Conservation (phyloP, 2,329 filamentous ascomycete genomes). For the Teratosphaeria gauchensis region DNA sequence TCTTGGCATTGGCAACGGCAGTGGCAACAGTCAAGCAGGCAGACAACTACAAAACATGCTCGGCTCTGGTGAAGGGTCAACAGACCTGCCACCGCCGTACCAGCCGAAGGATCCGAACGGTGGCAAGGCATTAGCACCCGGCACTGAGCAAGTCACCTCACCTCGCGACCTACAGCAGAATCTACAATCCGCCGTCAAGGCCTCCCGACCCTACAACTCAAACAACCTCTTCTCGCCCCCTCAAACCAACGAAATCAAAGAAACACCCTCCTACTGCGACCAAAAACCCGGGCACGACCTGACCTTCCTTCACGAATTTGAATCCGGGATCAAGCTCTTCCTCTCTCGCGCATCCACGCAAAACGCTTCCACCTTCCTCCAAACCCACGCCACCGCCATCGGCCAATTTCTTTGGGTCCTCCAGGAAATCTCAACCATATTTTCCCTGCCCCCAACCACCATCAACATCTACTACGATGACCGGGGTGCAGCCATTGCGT, state of each 20-base stretch:
- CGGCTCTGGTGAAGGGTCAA: conserved; percentile 9
- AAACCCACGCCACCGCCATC: conserved; percentile 50
- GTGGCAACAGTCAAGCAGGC: conserved; percentile 31
- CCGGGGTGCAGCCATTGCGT: conserved; percentile 72
- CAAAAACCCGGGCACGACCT: conserved; percentile 64
- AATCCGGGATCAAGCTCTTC: conserved; percentile 61
- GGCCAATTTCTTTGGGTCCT: conserved; percentile 62
- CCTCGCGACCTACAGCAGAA: conserved; percentile 53
- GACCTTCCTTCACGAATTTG: conserved; percentile 57
- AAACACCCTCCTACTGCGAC: conserved; percentile 77
- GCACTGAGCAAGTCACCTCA: conserved; percentile 29
- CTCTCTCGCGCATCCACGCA: conserved; percentile 45
- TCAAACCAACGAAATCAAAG: conserved; percentile 62
- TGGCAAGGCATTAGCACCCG: conserved; percentile 10
- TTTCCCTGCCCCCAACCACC: conserved; percentile 56
- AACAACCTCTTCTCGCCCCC: conserved; percentile 63
- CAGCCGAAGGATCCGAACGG: conserved; percentile 15
- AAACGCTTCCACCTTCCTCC: conserved; percentile 50
- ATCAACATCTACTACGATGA: conserved; percentile 86
- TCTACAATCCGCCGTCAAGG: conserved; percentile 66
- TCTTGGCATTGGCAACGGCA: conserved; percentile 52
- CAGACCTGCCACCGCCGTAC: conserved; percentile 24
- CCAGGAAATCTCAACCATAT: conserved; percentile 58
- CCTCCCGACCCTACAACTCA: conserved; percentile 68
- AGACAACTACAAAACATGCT: conserved; percentile 21